These are phyloP conservation scores for Calonectria pseudoturangicola DNA, from an alignment of 2,329 filamentous ascomycete genomes.

Conservation along the genomic window DNA sequence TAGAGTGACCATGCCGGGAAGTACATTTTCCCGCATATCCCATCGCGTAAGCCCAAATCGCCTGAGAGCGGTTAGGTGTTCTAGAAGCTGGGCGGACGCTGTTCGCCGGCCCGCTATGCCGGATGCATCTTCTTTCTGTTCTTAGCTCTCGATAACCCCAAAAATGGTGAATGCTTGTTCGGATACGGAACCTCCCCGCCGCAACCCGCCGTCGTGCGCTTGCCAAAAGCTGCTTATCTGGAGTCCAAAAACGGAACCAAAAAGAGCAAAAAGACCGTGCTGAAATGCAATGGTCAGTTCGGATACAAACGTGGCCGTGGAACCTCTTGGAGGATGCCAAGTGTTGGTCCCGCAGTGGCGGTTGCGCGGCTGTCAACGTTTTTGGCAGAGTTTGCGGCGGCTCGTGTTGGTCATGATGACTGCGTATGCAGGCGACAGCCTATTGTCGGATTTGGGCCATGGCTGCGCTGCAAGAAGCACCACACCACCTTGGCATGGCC, in stretches of 20 bases:
- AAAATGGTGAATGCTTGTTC: conserved; percentile 20
- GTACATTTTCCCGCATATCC: neutral
- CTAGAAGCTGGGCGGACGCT: conserved; percentile 12
- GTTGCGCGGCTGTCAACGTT: conserved; percentile 24
- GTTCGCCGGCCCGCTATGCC: conserved; percentile 16
- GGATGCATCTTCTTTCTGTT: conserved; percentile 16
- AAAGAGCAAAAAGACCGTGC: conserved; percentile 8
- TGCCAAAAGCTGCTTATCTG: neutral
- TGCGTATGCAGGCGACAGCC: neutral
- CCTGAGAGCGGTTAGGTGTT: conserved; percentile 7
- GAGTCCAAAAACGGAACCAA: neutral
- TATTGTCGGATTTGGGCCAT: conserved; percentile 4
- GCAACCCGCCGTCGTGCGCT: neutral
- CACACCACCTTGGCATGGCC: neutral
- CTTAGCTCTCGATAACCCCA: conserved; percentile 6
- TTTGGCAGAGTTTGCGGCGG: conserved; percentile 22
- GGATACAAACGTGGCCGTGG: conserved; percentile 16
- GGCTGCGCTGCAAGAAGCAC: neutral
- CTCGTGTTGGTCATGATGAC: conserved; percentile 2
- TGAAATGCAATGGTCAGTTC: neutral
- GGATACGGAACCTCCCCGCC: conserved; percentile 9
- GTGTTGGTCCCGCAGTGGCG: conserved; percentile 6
- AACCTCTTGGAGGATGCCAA: conserved; percentile 10
- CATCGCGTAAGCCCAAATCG: conserved; percentile 14
- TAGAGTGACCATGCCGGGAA: neutral